A percentile compares a stretch with the other conserved stretches of the same genome.
These are phyloP conservation scores for Guadua angustifolia DNA, from an alignment of 176 grass and related monocot genomes.

Conservation along the genomic window DNA sequence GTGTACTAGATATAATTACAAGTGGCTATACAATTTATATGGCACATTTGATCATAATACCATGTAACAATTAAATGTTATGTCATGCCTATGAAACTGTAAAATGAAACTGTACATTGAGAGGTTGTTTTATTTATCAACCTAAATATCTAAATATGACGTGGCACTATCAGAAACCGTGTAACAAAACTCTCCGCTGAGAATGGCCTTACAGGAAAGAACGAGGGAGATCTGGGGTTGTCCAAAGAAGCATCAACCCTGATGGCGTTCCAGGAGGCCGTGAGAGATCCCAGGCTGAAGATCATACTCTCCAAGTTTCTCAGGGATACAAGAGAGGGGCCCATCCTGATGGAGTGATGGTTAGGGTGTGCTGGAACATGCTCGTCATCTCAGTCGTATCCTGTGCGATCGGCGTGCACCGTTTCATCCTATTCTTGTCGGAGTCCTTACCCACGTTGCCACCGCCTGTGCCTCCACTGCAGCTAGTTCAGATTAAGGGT, in stretches of 20 bases:
- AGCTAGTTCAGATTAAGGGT: slow-evolving; percentile 35
- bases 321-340: slow-evolving; percentile 55
- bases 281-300: slow-evolving; percentile 63
- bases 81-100: too few relatives aligned
- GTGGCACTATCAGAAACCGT: too few relatives aligned
- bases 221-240: not conserved
- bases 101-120: too few relatives aligned
- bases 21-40: too few relatives aligned
- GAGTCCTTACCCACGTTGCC: slow-evolving; percentile 33
- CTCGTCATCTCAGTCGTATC: slow-evolving; percentile 26
- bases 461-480: not conserved
- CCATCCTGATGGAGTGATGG: slow-evolving; percentile 50
- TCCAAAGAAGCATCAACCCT: slow-evolving; percentile 18
- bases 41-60: too few relatives aligned
- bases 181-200: too few relatives aligned
- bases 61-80: too few relatives aligned
- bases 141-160: too few relatives aligned
- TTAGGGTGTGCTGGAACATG: slow-evolving; percentile 53
- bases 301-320: slow-evolving; percentile 65
- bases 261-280: slow-evolving; percentile 30
- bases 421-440: slow-evolving; percentile 51
- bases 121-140: too few relatives aligned
- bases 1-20: too few relatives aligned
- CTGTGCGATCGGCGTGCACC: slow-evolving; percentile 46
- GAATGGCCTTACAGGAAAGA: not conserved